A percentile compares a stretch with the other conserved stretches of the same genome.
phyloP scores from a whole-genome alignment of 1,284 basidiomycete genomes.

The Trichosporon sp. region DNA sequence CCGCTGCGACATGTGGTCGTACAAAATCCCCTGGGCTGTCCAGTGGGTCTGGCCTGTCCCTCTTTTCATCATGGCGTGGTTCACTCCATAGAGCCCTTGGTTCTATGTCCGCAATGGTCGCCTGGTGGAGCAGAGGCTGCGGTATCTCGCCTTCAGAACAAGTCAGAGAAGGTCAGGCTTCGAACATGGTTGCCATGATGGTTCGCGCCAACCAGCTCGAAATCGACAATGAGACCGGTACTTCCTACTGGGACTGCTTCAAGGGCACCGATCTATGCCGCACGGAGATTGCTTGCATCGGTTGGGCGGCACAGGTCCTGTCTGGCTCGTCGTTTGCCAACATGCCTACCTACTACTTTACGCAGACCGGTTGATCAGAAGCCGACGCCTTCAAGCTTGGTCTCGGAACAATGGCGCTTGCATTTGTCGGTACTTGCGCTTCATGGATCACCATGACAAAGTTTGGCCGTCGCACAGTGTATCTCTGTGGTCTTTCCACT shows the following conservation, averaged over 20 bases:
- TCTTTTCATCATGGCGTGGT: constrained; percentile 27
- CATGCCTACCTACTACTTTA: constrained; percentile 33
- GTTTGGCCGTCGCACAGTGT: constrained; percentile 7
- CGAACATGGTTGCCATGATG: constrained; percentile 50
- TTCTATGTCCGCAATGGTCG: constrained; percentile 41
- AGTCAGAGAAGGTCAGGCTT: constrained; percentile 32
- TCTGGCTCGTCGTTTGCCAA: constrained; percentile 25
- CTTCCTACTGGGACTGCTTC: constrained; percentile 54
- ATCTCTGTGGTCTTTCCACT: constrained; percentile 6
- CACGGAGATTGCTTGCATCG: constrained; percentile 47
- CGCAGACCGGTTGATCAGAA: constrained; percentile 9
- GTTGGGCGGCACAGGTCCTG: constrained; percentile 19
- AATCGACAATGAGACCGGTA: constrained; percentile 40
- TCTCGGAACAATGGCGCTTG: constrained; percentile 21
- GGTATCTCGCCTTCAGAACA: constrained; percentile 34
- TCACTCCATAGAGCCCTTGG: constrained; percentile 49
- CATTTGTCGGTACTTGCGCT: constrained; percentile 15
- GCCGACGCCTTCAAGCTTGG: constrained; percentile 21
- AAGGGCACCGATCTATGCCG: constrained; percentile 48
- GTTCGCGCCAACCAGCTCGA: constrained; percentile 53
- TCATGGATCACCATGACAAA: neutral
- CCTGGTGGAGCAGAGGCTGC: constrained; percentile 38
- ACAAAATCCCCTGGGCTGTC: constrained; percentile 18
- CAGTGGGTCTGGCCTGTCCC: constrained; percentile 31
- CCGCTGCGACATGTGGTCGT: constrained; percentile 34